Percentiles rank a stretch among this genome's conserved stretches.
Evolutionary conservation across 192 early-diverging fungal species (phyloP).

Genomic region (Entomortierella beljakovae): DNA sequence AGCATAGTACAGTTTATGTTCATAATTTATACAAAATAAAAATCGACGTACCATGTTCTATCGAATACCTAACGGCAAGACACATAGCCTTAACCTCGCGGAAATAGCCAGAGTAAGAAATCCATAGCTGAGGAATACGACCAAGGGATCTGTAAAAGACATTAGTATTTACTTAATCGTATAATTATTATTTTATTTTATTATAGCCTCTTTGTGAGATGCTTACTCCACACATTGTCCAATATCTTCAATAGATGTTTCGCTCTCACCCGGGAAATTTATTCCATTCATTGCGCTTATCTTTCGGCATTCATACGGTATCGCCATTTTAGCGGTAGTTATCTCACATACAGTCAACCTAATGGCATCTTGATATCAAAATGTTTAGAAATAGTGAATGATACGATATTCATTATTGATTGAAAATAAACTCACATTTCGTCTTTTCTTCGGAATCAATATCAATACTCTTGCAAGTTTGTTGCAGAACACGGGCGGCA

Average conservation of each 20-base stretch:
- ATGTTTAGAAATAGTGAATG: neutral
- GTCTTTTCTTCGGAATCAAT: constrained; percentile 54
- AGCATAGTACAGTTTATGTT: neutral
- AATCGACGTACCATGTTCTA: constrained; percentile 40
- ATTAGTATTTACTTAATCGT: neutral
- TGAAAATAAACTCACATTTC: constrained; percentile 22
- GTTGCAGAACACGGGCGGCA: constrained; percentile 26
- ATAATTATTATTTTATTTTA: neutral
- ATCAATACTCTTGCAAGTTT: constrained; percentile 52
- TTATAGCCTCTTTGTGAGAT: neutral
- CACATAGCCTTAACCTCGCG: constrained; percentile 57
- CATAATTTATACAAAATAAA: neutral
- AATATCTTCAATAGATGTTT: constrained; percentile 2
- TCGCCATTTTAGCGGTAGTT: constrained; percentile 49
- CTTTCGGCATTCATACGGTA: constrained; percentile 40
- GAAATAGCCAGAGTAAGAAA: constrained; percentile 57
- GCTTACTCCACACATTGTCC: constrained; percentile 47
- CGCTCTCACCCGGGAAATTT: neutral
- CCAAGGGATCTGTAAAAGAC: constrained; percentile 29
- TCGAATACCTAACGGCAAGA: constrained; percentile 36
- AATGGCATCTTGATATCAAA: constrained; percentile 37
- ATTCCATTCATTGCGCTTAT: neutral
- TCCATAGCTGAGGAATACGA: constrained; percentile 55
- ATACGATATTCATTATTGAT: neutral
- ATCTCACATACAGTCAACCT: constrained; percentile 53